A percentile compares a stretch with the other conserved stretches of the same genome.
phyloP scores from a whole-genome alignment of 768 basidiomycete species.

The Tephrocybe sp. region DNA sequence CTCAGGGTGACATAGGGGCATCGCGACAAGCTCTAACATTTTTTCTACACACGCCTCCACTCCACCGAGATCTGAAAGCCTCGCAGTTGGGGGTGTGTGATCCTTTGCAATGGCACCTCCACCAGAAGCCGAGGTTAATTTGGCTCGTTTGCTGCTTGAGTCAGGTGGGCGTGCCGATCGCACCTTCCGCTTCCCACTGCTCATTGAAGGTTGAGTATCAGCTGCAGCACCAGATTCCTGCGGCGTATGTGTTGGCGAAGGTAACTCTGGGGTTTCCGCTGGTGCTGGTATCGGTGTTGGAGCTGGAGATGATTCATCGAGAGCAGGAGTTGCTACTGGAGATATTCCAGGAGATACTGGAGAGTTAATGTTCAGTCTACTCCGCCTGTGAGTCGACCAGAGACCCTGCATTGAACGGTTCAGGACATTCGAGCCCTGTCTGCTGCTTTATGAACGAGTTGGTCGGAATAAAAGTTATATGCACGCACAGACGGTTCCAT shows the following conservation, averaged over 20 bases:
- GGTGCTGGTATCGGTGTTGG: slow-evolving; percentile 16
- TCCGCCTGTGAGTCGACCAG: slow-evolving; percentile 68
- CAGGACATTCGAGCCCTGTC: slow-evolving; percentile 72
- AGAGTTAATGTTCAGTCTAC: slow-evolving; percentile 69
- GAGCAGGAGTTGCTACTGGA: slow-evolving; percentile 21
- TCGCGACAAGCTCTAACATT: slow-evolving; percentile 93
- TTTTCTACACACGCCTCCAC: slow-evolving; percentile 86
- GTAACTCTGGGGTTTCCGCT: slow-evolving; percentile 15
- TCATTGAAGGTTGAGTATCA: slow-evolving; percentile 11
- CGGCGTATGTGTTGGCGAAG: slow-evolving; percentile 7
- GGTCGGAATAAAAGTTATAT: not conserved
- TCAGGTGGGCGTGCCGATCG: slow-evolving; percentile 53
- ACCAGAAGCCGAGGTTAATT: slow-evolving; percentile 29
- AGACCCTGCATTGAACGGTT: slow-evolving; percentile 80
- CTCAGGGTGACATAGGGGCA: slow-evolving; percentile 95
- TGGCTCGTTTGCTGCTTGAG: slow-evolving; percentile 59
- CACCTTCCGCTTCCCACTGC: slow-evolving; percentile 61
- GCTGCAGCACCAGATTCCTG: slow-evolving; percentile 14
- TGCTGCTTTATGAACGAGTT: slow-evolving; percentile 39
- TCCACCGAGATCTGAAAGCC: slow-evolving; percentile 87
- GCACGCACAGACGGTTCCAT: slow-evolving; percentile 30
- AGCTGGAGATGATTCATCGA: slow-evolving; percentile 20
- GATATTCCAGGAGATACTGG: slow-evolving; percentile 29
- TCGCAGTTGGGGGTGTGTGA: slow-evolving; percentile 68
- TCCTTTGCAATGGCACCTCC: slow-evolving; percentile 52